Percentiles rank a stretch among this genome's conserved stretches.
Conservation (phyloP, 1,139 yeast genomes). For the Debaryomyces singareniensis region DNA sequence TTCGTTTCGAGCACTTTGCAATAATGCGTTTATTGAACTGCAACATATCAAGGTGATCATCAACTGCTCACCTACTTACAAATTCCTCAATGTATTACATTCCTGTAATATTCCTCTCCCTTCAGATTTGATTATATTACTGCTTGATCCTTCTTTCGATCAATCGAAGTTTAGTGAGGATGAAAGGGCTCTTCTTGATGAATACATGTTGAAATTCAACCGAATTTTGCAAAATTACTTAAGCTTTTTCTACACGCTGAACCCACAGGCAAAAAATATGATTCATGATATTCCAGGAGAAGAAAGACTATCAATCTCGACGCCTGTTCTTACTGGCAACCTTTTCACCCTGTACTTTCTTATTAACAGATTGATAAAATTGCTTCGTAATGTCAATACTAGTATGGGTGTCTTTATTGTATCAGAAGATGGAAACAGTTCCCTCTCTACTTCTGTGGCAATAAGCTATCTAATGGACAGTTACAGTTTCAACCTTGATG, state of each 20-base stretch:
- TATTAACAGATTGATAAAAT: conserved; percentile 30
- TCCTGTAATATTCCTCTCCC: conserved; percentile 19
- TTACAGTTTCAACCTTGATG: conserved; percentile 29
- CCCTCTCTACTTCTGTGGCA: conserved; percentile 28
- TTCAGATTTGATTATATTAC: conserved; percentile 33
- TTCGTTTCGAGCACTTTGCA: conserved; percentile 14
- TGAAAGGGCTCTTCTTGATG: conserved; percentile 15
- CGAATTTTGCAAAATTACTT: conserved; percentile 35
- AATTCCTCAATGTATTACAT: conserved; percentile 22
- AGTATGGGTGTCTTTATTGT: conserved; percentile 31
- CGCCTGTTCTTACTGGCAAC: conserved; percentile 36
- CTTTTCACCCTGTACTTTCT: conserved; percentile 33
- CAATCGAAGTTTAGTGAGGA: conserved; percentile 12
- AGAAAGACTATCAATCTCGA: conserved; percentile 19
- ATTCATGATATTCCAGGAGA: conserved; percentile 28
- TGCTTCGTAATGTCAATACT: conserved; percentile 28
- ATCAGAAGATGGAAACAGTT: conserved; percentile 24
- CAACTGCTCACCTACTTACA: conserved; percentile 33
- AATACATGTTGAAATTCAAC: conserved; percentile 24
- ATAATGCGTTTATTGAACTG: conserved; percentile 13
- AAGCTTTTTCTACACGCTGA: conserved; percentile 29
- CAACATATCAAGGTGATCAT: conserved; percentile 33
- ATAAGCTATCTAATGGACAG: conserved; percentile 39
- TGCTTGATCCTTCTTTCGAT: conserved; percentile 33
- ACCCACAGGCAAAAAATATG: conserved; percentile 20